A percentile compares a stretch with the other conserved stretches of the same genome.
These are phyloP conservation scores for Macrophomina tecta DNA, from an alignment of 2,329 filamentous ascomycete species.

Conservation along the genomic window DNA sequence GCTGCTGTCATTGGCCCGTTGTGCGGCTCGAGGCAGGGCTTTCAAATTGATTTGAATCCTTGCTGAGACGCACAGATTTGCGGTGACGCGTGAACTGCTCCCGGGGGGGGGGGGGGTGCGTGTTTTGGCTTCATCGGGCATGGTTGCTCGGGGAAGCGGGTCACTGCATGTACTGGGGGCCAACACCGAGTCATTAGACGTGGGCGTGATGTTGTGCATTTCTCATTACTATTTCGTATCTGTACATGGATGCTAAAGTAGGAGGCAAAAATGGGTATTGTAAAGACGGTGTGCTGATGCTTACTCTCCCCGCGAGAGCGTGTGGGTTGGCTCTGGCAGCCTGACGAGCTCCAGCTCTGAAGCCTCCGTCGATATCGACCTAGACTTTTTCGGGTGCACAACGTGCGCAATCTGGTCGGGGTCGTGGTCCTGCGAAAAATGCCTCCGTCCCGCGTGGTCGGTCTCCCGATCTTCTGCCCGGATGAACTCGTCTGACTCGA, in stretches of 20 bases:
- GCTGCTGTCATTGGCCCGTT: not conserved
- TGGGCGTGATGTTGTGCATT: not conserved
- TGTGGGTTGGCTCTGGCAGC: not conserved
- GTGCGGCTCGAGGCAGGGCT: not conserved
- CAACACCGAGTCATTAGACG: not conserved
- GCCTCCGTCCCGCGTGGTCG: not conserved
- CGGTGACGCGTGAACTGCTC: not conserved
- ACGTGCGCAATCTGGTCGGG: not conserved
- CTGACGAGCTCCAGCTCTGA: constrained; percentile 7
- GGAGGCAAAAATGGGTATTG: not conserved
- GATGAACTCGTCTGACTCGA: not conserved
- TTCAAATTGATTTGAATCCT: not conserved
- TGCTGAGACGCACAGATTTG: not conserved
- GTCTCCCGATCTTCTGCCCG: not conserved
- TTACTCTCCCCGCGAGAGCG: not conserved
- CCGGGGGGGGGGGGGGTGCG: not conserved
- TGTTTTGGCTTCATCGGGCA: not conserved
- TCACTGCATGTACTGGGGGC: not conserved
- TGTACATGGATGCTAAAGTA: not conserved
- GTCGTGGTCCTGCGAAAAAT: not conserved
- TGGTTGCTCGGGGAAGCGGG: not conserved
- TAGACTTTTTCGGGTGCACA: not conserved
- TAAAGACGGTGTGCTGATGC: not conserved
- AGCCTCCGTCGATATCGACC: not conserved
- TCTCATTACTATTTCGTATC: not conserved